Evolutionary conservation across 208 protist genomes (phyloP), one percentile per base, ranked within the genome.

Genomic region (Vickermania ingenoplastis): DNA sequence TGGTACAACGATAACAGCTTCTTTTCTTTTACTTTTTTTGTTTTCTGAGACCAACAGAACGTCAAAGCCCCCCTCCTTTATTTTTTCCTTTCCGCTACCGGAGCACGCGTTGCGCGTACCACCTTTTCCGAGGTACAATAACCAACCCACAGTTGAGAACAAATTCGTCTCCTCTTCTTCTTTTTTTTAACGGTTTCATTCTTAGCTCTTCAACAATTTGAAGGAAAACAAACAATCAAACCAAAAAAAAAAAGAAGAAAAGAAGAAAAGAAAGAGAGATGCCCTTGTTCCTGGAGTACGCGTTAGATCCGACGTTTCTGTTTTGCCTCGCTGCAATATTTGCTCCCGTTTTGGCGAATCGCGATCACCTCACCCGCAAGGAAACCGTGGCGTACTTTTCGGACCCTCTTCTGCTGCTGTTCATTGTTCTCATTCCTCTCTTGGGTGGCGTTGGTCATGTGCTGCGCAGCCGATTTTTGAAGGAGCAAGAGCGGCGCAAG

Each of bases 171-270:
- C n/a, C n/a, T n/a, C n/a, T n/a, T n/a, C n/a, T n/a, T n/a, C n/a
- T n/a, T n/a, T n/a, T n/a, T n/a, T n/a, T n/a, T n/a, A n/a, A n/a
- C n/a, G n/a, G n/a, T n/a, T n/a, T n/a, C n/a, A n/a, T n/a, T n/a
- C n/a, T n/a, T n/a, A n/a, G n/a, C n/a, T n/a, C 7, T 51, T 30
- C 57, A 3, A 28, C 28, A 23, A n/a, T n/a, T n/a, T 7, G 5
- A 49, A 61, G 36, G 4, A 41, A 59, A 7, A 7, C 28, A 21
- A 25, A 41, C 17, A 61, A 65, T 30, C 54, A 61, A 41, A 65
- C 54, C 2, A 13, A 65, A 65, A 49, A 56, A 61, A 63, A 22
- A 63, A 63, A 56, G 5, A 49, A 61, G 36, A 4, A 41, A 59
- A 7, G 13, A 59, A 21, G 13, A 41, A 41, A 61, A 65, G 28